Conservation (phyloP, 2,329 filamentous ascomycete species). For the Fusarium camptoceras region DNA sequence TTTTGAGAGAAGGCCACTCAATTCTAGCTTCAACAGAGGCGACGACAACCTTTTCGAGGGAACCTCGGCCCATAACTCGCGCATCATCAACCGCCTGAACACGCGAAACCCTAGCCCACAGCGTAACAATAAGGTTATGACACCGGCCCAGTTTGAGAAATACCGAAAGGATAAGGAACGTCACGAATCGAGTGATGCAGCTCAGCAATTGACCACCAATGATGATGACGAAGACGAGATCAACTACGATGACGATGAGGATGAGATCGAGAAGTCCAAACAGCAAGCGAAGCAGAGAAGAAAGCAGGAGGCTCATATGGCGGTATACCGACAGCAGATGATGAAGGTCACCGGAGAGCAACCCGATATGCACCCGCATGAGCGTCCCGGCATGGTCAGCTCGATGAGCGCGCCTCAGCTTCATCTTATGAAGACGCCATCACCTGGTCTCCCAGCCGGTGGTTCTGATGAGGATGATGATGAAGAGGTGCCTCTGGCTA, state of each 20-base stretch:
- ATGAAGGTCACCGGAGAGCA: constrained; percentile 91
- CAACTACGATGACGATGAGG: constrained; percentile 79
- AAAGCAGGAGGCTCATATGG: constrained; percentile 91
- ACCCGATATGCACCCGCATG: constrained; percentile 50
- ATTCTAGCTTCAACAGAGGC: constrained; percentile 55
- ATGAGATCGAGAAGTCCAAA: constrained; percentile 80
- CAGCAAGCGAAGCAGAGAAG: constrained; percentile 80
- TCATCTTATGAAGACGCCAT: constrained; percentile 52
- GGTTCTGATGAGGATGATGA: constrained; percentile 85
- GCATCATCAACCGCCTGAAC: constrained; percentile 52
- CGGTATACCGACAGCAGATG: constrained; percentile 93
- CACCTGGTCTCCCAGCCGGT: constrained; percentile 57
- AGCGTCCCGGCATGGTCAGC: constrained; percentile 67
- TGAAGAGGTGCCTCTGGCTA: constrained; percentile 87
- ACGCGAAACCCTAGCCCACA: constrained; percentile 55
- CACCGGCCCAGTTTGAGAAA: constrained; percentile 85
- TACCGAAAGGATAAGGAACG: constrained; percentile 81
- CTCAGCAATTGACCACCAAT: constrained; percentile 59
- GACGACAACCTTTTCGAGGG: constrained; percentile 69
- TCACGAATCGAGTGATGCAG: constrained; percentile 59
- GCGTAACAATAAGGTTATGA: constrained; percentile 85
- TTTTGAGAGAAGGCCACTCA: constrained; percentile 46
- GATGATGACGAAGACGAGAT: constrained; percentile 71
- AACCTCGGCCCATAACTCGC: constrained; percentile 54
- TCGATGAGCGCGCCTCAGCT: constrained; percentile 74